Evolutionary conservation across 208 protist genomes (phyloP).

Genomic region (Trypanosoma rangeli): DNA sequence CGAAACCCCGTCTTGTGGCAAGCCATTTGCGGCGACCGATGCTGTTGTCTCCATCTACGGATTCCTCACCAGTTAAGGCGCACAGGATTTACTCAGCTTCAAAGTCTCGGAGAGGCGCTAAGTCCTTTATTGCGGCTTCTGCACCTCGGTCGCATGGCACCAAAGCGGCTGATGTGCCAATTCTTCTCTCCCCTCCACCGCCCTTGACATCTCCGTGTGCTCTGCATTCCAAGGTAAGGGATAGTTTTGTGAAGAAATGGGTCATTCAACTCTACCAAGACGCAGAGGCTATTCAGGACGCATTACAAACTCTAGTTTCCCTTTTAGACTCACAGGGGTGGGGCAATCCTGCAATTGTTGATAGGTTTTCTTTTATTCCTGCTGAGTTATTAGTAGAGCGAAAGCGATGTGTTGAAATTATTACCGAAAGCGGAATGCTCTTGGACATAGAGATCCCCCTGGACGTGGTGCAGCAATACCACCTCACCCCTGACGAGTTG

Average conservation of each 20-base stretch:
- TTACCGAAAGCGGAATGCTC: conserved; percentile 70
- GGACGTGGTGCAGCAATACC: conserved; percentile 64
- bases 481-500: conserved; percentile 51
- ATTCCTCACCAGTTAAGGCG: conserved; percentile 11
- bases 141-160: background rate
- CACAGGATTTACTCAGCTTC: background rate
- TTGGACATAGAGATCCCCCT: conserved; percentile 68
- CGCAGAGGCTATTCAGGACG: conserved; percentile 52
- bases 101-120: background rate
- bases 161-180: background rate
- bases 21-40: background rate
- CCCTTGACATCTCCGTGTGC: background rate
- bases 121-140: background rate
- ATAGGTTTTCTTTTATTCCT: conserved; percentile 4
- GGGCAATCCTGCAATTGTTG: background rate
- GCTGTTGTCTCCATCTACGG: conserved; percentile 12
- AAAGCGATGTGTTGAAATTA: conserved; percentile 50
- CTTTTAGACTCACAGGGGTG: conserved; percentile 58
- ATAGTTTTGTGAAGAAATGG: conserved; percentile 40
- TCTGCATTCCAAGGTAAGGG: background rate
- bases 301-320: conserved; percentile 58
- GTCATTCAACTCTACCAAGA: conserved; percentile 46
- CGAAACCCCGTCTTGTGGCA: background rate
- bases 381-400: conserved; percentile 58
- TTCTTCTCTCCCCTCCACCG: conserved; percentile 14